Base-by-base conservation (phyloP, 164 flowering plant genomes). In the Liriodendron chinense region DNA sequence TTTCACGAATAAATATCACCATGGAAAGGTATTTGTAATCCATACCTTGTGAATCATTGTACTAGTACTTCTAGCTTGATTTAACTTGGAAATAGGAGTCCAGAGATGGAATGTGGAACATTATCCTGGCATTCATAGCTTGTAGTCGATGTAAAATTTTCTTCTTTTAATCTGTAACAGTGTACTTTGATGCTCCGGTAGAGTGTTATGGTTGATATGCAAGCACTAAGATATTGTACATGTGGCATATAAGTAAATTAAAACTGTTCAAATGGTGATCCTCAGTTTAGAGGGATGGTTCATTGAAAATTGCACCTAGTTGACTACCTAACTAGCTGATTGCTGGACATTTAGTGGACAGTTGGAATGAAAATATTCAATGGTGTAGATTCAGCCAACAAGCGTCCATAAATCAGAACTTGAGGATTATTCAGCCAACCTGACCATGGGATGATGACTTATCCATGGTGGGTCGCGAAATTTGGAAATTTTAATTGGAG, bases 61-160 rank as follows among this genome's bases (percentile, higher is more conserved):
- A 24, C 22, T 7, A 34, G 69, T 47, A 65, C 70, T 47, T 65
- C 69, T 13, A 20, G 10, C 21, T 22, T 23, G 59, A 64, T 63
- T 65, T 18, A 22, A 49, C 59, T 20, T 34, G 21, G 57, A 53
- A 73, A 73, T 20, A 65, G 69, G 56, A 47, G 68, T 47, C 61
- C 65, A 48, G 43, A 69, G 47, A 47, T 47, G 75, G 75, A 73
- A 73, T 73, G 43, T 65, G 43, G 20, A 26, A 65, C 12, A n/a
- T 22, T 22, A 14, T 13, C 34, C 28, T 47, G 34, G 56, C 57
- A 21, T 63, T 72, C 56, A 72, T 62, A 49, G 23, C 72, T 70
- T 70, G 23, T 20, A 62, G 65, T 62, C 20, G 22, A 53, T 49
- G 28, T 63, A 53, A 22, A 53, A 3, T n/a, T 34, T 34, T 34